Conservation (phyloP, 768 basidiomycete genomes). For the Nevesoporus exiguus region DNA sequence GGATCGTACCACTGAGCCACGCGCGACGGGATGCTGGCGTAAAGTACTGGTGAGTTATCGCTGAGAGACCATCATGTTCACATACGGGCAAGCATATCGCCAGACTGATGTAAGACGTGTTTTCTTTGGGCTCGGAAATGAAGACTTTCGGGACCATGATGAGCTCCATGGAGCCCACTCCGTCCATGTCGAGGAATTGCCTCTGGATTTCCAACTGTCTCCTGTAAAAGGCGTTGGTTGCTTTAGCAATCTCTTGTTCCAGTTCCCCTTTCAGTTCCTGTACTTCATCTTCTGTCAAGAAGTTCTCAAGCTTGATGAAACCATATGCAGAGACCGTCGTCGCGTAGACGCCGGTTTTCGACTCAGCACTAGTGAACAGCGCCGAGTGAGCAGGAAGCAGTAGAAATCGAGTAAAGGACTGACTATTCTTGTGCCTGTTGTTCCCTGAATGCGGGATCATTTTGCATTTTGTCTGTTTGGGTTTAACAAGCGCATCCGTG, state of each 20-base stretch:
- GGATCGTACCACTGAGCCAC: constrained; percentile 13
- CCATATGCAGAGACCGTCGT: constrained; percentile 16
- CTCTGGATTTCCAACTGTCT: constrained; percentile 14
- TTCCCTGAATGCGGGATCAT: constrained; percentile 6
- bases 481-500: neutral
- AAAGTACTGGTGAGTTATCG: neutral
- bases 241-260: constrained; percentile 1
- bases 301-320: constrained; percentile 18
- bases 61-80: neutral
- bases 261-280: constrained; percentile 10
- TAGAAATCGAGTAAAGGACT: neutral
- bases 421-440: constrained; percentile 16
- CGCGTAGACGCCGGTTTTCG: constrained; percentile 12
- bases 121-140: neutral
- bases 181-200: neutral
- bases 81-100: constrained; percentile 10
- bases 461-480: constrained; percentile 7
- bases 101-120: constrained; percentile 16
- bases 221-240: constrained; percentile 9
- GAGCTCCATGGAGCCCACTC: constrained; percentile 17
- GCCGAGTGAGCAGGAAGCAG: neutral
- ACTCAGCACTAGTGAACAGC: neutral
- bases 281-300: constrained; percentile 11
- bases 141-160: constrained; percentile 17
- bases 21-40: constrained; percentile 15